Evolutionary conservation across 495 filamentous ascomycete species (phyloP).

Genomic region (Neurospora cerealis): DNA sequence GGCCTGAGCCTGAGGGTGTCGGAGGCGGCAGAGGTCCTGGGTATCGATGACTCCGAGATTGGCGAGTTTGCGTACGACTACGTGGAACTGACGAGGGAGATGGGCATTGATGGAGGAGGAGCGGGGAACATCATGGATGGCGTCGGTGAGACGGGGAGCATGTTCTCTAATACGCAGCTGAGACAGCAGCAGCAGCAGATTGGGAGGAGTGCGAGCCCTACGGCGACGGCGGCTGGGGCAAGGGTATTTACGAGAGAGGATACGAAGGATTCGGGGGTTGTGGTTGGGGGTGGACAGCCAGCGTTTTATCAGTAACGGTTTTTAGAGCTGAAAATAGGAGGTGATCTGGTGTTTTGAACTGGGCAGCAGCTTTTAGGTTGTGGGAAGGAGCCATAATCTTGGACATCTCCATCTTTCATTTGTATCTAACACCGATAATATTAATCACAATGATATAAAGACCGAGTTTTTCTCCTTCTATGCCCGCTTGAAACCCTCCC

Average conservation of each 20-base stretch:
- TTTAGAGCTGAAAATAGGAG: background rate
- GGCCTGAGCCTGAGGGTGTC: slow-evolving; percentile 68
- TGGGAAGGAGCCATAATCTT: background rate
- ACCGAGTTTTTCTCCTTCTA: too few relatives aligned
- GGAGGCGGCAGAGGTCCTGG: slow-evolving; percentile 81
- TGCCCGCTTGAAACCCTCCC: too few relatives aligned
- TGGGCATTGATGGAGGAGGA: slow-evolving; percentile 45
- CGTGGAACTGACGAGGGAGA: slow-evolving; percentile 83
- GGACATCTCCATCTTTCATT: background rate
- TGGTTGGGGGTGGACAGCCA: background rate
- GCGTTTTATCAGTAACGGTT: background rate
- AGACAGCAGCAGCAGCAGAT: background rate
- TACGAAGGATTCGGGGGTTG: background rate
- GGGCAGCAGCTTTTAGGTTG: background rate
- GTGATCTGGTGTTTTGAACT: background rate
- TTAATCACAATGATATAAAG: background rate
- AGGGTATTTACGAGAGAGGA: background rate
- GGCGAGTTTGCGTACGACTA: slow-evolving; percentile 98
- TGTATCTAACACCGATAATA: background rate
- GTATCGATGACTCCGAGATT: slow-evolving; percentile 92
- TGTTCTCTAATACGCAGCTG: slow-evolving; percentile 16
- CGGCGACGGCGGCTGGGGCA: background rate
- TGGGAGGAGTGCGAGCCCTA: background rate
- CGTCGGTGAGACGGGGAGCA: slow-evolving; percentile 30
- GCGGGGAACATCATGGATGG: background rate